phyloP scores from a whole-genome alignment of 2,329 filamentous ascomycete genomes.

The Penicillium corylophilum region DNA sequence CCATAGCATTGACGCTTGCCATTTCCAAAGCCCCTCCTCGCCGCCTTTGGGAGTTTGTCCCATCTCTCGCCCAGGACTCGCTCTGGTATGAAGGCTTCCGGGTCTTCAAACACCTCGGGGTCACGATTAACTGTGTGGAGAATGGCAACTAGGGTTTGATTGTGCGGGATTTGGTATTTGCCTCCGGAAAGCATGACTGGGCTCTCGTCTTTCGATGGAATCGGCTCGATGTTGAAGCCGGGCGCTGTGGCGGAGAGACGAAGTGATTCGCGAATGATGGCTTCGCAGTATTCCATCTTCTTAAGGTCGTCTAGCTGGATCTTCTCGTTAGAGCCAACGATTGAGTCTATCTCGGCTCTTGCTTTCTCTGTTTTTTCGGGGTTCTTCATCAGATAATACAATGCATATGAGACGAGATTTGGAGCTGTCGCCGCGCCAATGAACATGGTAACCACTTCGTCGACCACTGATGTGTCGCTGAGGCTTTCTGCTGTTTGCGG shows the following conservation, averaged over 20 bases:
- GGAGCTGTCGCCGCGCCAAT: conserved; percentile 68
- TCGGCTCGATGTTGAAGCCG: conserved; percentile 53
- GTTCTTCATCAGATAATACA: conserved; percentile 65
- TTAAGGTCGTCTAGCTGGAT: conserved; percentile 17
- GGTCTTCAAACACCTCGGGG: conserved; percentile 63
- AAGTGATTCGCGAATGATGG: conserved; percentile 63
- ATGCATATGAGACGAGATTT: conserved; percentile 63
- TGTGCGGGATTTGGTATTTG: conserved; percentile 59
- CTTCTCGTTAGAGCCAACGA: conserved; percentile 21
- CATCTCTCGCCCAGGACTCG: conserved; percentile 71
- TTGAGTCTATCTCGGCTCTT: conserved; percentile 64
- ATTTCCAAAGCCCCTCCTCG: conserved; percentile 72
- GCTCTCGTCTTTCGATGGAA: conserved; percentile 46
- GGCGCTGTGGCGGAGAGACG: conserved; percentile 61
- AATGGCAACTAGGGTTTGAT: conserved; percentile 53
- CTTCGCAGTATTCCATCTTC: conserved; percentile 60
- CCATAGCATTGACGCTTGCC: conserved; percentile 71
- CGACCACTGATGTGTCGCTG: conserved; percentile 60
- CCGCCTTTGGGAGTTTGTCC: conserved; percentile 60
- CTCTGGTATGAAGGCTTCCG: conserved; percentile 66
- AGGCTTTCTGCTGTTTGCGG: conserved; percentile 60
- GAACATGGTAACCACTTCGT: conserved; percentile 69
- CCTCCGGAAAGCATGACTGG: conserved; percentile 55
- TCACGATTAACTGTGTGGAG: conserved; percentile 63
- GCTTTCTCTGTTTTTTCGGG: conserved; percentile 60